Base-by-base conservation (phyloP, 805 yeast genomes). In the Candida orba region DNA sequence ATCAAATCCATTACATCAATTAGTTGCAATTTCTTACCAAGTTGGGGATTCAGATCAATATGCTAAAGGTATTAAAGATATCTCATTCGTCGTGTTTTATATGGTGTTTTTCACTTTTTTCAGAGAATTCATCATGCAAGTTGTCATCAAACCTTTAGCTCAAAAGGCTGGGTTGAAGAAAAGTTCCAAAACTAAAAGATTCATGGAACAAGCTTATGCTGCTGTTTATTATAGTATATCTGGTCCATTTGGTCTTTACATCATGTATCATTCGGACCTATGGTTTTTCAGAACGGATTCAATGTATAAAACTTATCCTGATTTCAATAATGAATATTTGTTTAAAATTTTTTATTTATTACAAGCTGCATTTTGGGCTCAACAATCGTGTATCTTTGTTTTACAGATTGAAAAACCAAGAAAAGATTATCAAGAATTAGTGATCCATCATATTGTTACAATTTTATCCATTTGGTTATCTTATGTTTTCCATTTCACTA, bases 331-430 rank as follows among this genome's bases (percentile, higher is more conserved):
- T 58, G 82, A 76, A 44, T 73, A 68, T 48, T 68, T 72, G 44
- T 84, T 84, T 69, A 93, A 93, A 67, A 63, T 79, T 13, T 93
- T 84, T 60, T 93, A 93, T 62, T 69, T 93, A 48, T 79, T 85
- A 35, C 98, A 93, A 68, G 97, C 98, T 6, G 84, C 97, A 5
- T 93, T 88, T 65, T 93, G 99, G 99, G 80, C 89, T 20, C 99
- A 93, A 68, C 99, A 93, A 67, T 81, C 95, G 1, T 79, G 85
- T 34, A 84, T 93, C 29, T 71, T 93, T 50, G 67, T 79, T 37
- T 71, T 93, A 50, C 95, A 84, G 63, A 73, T 93, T 48, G 99
- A 93, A 65, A 87, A 87, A 63, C 98, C 96, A 45, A 77, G 99
- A 64, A 90, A 89, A 65, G 99, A 93, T 63, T 90, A 81, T 66